These are phyloP conservation scores for Ceratocystis diversiconidia DNA, from an alignment of 2,329 filamentous ascomycete species.

Conservation along the genomic window DNA sequence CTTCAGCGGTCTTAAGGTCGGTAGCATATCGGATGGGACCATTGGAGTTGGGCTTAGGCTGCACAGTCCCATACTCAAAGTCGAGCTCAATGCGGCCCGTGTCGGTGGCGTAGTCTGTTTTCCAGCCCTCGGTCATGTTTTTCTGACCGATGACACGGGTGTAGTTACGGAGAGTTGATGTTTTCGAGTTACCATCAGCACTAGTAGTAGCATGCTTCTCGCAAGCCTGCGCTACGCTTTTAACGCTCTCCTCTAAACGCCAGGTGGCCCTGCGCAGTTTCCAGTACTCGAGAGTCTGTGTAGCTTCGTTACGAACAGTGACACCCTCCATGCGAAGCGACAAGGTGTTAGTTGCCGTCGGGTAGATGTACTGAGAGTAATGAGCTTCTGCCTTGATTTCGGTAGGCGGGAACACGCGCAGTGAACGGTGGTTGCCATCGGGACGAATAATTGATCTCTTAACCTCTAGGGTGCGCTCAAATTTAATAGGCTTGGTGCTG, in stretches of 20 bases:
- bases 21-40: slow-evolving; percentile 47
- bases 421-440: slow-evolving; percentile 70
- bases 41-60: slow-evolving; percentile 13
- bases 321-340: slow-evolving; percentile 77
- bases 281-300: slow-evolving; percentile 66
- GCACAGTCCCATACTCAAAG: slow-evolving; percentile 58
- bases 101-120: slow-evolving; percentile 45
- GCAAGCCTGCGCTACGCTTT: slow-evolving; percentile 67
- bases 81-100: slow-evolving; percentile 46
- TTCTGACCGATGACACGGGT: slow-evolving; percentile 64
- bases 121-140: slow-evolving; percentile 80
- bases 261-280: slow-evolving; percentile 81
- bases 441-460: slow-evolving; percentile 62
- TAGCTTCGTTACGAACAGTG: slow-evolving; percentile 51
- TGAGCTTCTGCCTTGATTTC: slow-evolving; percentile 79
- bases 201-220: slow-evolving; percentile 47
- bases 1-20: slow-evolving; percentile 59
- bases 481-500: slow-evolving; percentile 34
- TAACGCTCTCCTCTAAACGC: slow-evolving; percentile 80
- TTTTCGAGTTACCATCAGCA: slow-evolving; percentile 36
- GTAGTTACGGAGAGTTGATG: slow-evolving; percentile 55
- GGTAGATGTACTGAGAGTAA: slow-evolving; percentile 71
- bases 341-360: slow-evolving; percentile 67
- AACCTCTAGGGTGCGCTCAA: slow-evolving; percentile 55
- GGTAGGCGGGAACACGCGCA: slow-evolving; percentile 91